Evolutionary conservation across 352 stramenopile species (phyloP), one percentile per base, ranked within the genome.

Genomic region (Phytophthora multivora): DNA sequence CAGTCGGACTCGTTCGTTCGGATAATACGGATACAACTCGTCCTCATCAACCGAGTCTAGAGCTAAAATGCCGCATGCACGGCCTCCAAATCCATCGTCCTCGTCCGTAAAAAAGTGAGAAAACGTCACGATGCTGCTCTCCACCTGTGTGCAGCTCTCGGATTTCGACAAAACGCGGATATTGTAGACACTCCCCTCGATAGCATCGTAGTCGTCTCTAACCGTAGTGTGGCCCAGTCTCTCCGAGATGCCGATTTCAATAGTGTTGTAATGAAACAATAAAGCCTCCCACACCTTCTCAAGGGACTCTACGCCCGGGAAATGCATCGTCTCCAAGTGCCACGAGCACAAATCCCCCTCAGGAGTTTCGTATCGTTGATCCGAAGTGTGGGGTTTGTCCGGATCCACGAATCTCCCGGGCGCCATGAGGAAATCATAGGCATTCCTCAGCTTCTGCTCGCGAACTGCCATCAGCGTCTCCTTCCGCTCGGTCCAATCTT

Each of bases 201-300:
- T 66, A 18, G 31, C 48, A 38, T 78, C 68, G 23, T 77, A 71
- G 48, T 73, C 69, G n/a, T 81, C 73, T 15, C 73, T 42, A 26
- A 79, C 39, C 0, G 70, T 73, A 19, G 71, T 54, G 21, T 78
- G 59, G 0, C 75, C 75, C 28, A 77, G 47, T 25, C 47, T 49
- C 42, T 78, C 72, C 4, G 72, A 76, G n/a, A 80, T 76, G 15
- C 50, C 65, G 15, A 80, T 80, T 51, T 80, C 72, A 9, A 78
- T 73, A 47, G 75, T 77, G 18, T 47, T 63, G 52, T 75, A 51
- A 46, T 71, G 69, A 41, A 71, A 75, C 15, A 71, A 33, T 19
- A 80, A 45, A 6, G 65, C 72, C 6, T 78, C 57, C 46, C 59
- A 78, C 11, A 80, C 69, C 21, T 73, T 55, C 23, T 68, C 38